These are phyloP conservation scores for Exophiala sp. DNA, from an alignment of 2,329 filamentous ascomycete genomes.

Conservation along the genomic window DNA sequence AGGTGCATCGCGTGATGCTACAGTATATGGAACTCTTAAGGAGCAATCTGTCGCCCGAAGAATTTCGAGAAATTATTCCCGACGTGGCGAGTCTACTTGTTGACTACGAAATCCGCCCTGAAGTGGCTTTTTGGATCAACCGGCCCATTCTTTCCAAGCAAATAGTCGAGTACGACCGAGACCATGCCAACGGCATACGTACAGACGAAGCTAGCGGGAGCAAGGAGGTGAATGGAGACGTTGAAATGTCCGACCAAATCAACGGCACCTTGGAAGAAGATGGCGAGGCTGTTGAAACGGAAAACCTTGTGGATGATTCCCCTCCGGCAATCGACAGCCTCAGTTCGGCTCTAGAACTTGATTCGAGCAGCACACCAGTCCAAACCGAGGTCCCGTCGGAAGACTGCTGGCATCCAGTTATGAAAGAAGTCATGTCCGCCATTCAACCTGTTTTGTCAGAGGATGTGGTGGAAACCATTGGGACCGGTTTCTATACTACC, in stretches of 20 bases:
- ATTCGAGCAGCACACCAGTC: constrained; percentile 25
- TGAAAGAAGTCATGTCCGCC: constrained; percentile 67
- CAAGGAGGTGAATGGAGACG: constrained; percentile 30
- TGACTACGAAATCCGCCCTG: constrained; percentile 72
- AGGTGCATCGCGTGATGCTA: constrained; percentile 74
- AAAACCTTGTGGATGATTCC: constrained; percentile 33
- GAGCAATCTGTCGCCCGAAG: constrained; percentile 65
- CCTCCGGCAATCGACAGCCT: constrained; percentile 13
- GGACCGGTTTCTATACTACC: constrained; percentile 73
- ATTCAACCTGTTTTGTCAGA: constrained; percentile 58
- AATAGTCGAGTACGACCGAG: constrained; percentile 44
- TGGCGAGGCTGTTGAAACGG: constrained; percentile 35
- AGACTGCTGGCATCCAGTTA: constrained; percentile 58
- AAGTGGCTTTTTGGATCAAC: constrained; percentile 77
- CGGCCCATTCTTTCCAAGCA: constrained; percentile 66
- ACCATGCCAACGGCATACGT: constrained; percentile 31
- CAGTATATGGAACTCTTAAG: constrained; percentile 88
- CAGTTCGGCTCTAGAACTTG: constrained; percentile 15
- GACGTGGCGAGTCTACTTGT: constrained; percentile 65
- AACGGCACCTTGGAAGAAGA: constrained; percentile 29
- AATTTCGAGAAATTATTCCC: constrained; percentile 75
- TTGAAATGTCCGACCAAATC: constrained; percentile 30
- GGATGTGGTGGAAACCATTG: constrained; percentile 63
- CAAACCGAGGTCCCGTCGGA: constrained; percentile 35
- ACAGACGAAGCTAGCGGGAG: constrained; percentile 17